These are phyloP conservation scores for Candida sp. DNA, from an alignment of 1,139 yeast species.

Conservation along the genomic window DNA sequence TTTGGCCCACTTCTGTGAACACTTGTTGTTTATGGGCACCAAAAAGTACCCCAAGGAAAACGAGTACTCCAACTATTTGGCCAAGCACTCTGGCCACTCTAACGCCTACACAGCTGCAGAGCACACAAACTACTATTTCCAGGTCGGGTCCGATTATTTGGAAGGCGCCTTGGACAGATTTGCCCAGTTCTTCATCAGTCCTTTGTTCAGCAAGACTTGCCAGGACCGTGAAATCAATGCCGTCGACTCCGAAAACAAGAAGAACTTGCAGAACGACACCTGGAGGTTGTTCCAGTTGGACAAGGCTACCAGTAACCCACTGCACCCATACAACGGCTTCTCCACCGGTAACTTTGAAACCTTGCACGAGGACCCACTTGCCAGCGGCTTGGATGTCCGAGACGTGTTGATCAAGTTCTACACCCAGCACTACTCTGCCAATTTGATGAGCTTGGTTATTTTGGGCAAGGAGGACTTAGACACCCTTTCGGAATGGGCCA, in stretches of 20 bases:
- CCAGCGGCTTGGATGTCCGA: constrained; percentile 59
- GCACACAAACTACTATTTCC: constrained; percentile 92
- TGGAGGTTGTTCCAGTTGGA: constrained; percentile 93
- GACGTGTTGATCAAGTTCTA: constrained; percentile 69
- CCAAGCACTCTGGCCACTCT: constrained; percentile 67
- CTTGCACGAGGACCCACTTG: constrained; percentile 57
- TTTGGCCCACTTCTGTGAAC: constrained; percentile 97
- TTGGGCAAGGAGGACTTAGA: constrained; percentile 84
- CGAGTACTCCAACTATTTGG: constrained; percentile 79
- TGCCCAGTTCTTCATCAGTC: constrained; percentile 88
- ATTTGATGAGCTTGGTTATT: constrained; percentile 86
- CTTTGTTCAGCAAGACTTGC: constrained; percentile 79
- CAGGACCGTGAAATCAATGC: constrained; percentile 94
- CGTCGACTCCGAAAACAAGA: constrained; percentile 95
- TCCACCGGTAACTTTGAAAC: constrained; percentile 77
- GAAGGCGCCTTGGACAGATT: constrained; percentile 93
- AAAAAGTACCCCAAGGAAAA: constrained; percentile 89
- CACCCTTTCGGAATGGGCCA: constrained; percentile 71
- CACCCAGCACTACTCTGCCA: constrained; percentile 66
- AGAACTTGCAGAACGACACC: constrained; percentile 85
- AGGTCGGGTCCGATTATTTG: constrained; percentile 73
- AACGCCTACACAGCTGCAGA: constrained; percentile 92
- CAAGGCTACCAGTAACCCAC: constrained; percentile 69
- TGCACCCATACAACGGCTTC: constrained; percentile 76
- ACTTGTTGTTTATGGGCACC: constrained; percentile 96